Conservation (phyloP, 345 rosid genomes). For the Eucalyptus albens region DNA sequence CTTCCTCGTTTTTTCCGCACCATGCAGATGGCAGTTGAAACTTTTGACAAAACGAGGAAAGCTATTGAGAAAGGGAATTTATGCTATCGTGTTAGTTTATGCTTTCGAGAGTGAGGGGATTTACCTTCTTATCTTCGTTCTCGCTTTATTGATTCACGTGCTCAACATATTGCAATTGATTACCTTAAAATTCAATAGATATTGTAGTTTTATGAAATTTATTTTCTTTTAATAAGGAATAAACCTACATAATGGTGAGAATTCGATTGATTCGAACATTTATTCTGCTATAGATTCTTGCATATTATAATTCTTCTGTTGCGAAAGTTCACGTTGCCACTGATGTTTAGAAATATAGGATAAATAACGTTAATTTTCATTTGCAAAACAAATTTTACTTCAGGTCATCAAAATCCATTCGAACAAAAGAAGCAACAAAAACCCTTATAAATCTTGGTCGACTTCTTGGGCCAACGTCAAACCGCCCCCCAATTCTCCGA, state of each 20-base stretch:
- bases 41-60: not conserved
- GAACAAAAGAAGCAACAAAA: not conserved
- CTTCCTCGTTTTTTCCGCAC: not conserved
- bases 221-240: not conserved
- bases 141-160: not conserved
- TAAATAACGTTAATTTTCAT: not conserved
- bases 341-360: not conserved
- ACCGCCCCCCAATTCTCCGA: not conserved
- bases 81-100: not conserved
- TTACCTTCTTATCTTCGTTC: not conserved
- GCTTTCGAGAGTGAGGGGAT: not conserved
- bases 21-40: not conserved
- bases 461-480: not conserved
- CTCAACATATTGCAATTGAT: not conserved
- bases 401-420: not conserved
- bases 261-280: not conserved
- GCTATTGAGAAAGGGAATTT: not conserved
- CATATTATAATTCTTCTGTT: not conserved
- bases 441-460: not conserved
- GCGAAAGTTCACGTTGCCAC: not conserved
- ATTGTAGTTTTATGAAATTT: too few relatives aligned
- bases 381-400: not conserved
- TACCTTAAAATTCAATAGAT: not conserved
- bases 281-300: not conserved
- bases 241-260: not conserved